Evolutionary conservation across 2,329 filamentous ascomycete genomes (phyloP).

Genomic region (Pseudocercospora musae): DNA sequence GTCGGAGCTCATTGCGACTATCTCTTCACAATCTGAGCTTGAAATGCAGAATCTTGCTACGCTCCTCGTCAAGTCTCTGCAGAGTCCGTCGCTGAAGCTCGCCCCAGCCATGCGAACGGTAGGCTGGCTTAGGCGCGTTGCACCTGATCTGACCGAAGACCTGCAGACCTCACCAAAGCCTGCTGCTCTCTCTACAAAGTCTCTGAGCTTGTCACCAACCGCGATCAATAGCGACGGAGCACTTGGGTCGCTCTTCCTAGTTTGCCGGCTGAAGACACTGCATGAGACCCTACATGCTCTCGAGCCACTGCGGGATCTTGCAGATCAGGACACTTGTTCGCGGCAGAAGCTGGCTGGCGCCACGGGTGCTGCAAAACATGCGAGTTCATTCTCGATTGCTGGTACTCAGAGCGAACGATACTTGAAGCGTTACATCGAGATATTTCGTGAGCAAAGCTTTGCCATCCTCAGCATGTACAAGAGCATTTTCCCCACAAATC

Average conservation of each 20-base stretch:
- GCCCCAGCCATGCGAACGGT: conserved; percentile 87
- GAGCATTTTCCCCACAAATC: conserved; percentile 72
- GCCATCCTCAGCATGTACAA: conserved; percentile 92
- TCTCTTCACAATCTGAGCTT: conserved; percentile 73
- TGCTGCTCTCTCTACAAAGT: conserved; percentile 30
- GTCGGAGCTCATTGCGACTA: conserved; percentile 69
- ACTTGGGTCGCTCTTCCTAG: conserved; percentile 78
- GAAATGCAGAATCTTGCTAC: conserved; percentile 86
- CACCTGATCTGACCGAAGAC: conserved; percentile 67
- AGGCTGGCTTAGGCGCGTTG: conserved; percentile 82
- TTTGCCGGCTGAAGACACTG: conserved; percentile 79
- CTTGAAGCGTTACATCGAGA: conserved; percentile 91
- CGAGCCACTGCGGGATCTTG: conserved; percentile 79
- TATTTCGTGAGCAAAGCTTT: conserved; percentile 97
- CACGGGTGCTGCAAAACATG: conserved; percentile 39
- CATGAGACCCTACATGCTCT: conserved; percentile 76
- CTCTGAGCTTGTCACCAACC: conserved; percentile 25
- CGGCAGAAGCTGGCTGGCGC: conserved; percentile 32
- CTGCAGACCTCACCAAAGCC: conserved; percentile 15
- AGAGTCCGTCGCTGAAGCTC: conserved; percentile 76
- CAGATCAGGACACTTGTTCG: conserved; percentile 72
- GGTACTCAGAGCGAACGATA: conserved; percentile 94
- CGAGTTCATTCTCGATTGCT: conserved; percentile 50
- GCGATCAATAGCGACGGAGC: conserved; percentile 55
- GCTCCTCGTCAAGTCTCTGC: conserved; percentile 75